Conservation (phyloP, 2,329 filamentous ascomycete species). For the Gaeumannomyces sp. region DNA sequence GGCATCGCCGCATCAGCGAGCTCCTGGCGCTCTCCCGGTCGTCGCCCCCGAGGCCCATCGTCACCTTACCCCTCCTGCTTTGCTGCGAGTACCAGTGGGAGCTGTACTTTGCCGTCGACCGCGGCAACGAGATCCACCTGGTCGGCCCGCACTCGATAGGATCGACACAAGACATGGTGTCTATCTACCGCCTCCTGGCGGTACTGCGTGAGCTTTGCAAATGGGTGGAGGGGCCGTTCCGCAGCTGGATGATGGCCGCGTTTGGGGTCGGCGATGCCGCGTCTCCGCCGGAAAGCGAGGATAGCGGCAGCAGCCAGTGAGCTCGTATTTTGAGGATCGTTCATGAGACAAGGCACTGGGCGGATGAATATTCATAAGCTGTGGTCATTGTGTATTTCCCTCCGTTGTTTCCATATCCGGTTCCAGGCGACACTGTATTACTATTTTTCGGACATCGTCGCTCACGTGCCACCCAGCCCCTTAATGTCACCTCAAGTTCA, state of each 20-base stretch:
- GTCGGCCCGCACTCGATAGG: background rate
- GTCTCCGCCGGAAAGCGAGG: background rate
- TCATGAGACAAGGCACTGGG: too few species aligned
- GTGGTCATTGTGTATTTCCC: too few species aligned
- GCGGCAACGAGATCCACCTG: background rate
- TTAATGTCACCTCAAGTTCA: too few species aligned
- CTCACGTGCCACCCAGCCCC: too few species aligned
- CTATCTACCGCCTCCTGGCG: background rate
- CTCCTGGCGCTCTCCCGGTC: background rate
- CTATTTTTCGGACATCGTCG: too few species aligned
- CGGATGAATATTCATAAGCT: too few species aligned
- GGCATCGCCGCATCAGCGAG: slow-evolving; percentile 4
- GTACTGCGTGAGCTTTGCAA: slow-evolving; percentile 1
- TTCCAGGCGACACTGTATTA: too few species aligned
- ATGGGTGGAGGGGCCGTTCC: slow-evolving; percentile 7
- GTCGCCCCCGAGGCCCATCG: background rate
- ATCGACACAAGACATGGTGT: background rate
- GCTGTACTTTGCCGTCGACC: slow-evolving; percentile 4
- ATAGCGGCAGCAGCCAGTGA: background rate
- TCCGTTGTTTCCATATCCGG: too few species aligned
- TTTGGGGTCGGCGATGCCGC: background rate
- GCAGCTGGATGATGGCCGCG: background rate
- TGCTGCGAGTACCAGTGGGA: slow-evolving; percentile 1
- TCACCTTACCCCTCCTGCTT: background rate
- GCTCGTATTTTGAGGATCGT: background rate